phyloP scores from a whole-genome alignment of 2,329 filamentous ascomycete genomes.

The Fusarium virguliforme region DNA sequence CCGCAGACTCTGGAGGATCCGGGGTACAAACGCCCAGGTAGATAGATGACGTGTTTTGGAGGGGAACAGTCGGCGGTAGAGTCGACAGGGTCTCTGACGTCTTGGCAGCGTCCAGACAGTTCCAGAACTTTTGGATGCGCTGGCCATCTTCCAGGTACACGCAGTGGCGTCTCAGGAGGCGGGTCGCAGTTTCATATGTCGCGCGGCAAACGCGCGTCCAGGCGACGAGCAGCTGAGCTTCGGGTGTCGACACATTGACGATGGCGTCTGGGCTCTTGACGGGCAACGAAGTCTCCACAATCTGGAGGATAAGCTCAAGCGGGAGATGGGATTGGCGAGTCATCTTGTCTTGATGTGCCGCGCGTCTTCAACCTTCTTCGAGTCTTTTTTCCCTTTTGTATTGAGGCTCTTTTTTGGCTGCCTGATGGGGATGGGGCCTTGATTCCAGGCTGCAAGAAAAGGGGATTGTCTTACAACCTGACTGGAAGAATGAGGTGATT shows the following conservation, averaged over 20 bases:
- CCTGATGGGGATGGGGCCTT: not conserved
- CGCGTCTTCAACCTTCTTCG: not conserved
- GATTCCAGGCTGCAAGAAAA: not conserved
- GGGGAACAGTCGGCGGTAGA: slow-evolving; percentile 13
- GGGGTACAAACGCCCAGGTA: slow-evolving; percentile 27
- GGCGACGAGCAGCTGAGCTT: not conserved
- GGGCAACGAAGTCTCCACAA: not conserved
- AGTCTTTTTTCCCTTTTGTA: not conserved
- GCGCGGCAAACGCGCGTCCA: slow-evolving; percentile 1
- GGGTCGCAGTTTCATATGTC: not conserved
- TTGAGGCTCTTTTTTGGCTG: not conserved
- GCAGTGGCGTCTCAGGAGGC: not conserved
- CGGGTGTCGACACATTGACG: not conserved
- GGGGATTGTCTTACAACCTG: not conserved
- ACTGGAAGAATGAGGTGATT: not conserved
- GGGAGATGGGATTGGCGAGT: not conserved
- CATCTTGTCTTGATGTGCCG: not conserved
- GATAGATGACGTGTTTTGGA: slow-evolving; percentile 27
- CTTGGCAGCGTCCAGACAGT: not conserved
- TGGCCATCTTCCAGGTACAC: not conserved
- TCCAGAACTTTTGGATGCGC: slow-evolving; percentile 1
- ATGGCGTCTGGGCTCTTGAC: not conserved
- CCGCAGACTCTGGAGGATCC: not conserved
- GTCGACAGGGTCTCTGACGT: not conserved
- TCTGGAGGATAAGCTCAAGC: slow-evolving; percentile 1